Conservation (phyloP, 306 rosid species). For the Acacia melanoxylon region DNA sequence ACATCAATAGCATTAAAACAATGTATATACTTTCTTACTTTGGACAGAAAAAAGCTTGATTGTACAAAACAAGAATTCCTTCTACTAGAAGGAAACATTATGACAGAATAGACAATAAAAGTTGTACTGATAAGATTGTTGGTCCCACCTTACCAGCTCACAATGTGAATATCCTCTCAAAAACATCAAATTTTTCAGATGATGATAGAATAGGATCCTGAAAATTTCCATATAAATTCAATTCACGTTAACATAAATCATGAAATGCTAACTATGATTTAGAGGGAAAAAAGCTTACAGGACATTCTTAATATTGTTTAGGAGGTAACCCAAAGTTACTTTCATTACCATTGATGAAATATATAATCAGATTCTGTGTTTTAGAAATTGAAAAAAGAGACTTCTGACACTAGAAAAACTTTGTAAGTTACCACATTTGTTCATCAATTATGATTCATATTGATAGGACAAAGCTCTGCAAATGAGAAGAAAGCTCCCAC, state of each 20-base stretch:
- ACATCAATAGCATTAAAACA: not conserved
- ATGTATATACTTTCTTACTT: not conserved
- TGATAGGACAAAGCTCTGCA: not conserved
- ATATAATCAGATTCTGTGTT: slow-evolving; percentile 11
- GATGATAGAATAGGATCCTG: slow-evolving; percentile 54
- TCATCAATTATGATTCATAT: not conserved
- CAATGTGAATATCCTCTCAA: slow-evolving; percentile 11
- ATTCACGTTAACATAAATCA: not conserved
- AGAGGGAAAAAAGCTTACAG: not conserved
- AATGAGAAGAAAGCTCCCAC: not conserved
- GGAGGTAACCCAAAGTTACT: not conserved
- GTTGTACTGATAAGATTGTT: not conserved
- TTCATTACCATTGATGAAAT: slow-evolving; percentile 4
- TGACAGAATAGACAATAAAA: not conserved
- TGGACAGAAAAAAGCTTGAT: not conserved
- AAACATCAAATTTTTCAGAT: slow-evolving; percentile 36
- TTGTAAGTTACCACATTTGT: not conserved
- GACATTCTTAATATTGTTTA: not conserved
- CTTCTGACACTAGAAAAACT: not conserved
- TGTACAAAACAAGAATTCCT: not conserved
- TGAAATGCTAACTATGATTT: not conserved
- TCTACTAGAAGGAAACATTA: not conserved
- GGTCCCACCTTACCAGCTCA: slow-evolving; percentile 8
- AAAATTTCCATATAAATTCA: slow-evolving; percentile 1
- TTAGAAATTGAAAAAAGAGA: not conserved